Conservation (phyloP, 1,284 basidiomycete genomes). For the Ceratobasidium papillatum region DNA sequence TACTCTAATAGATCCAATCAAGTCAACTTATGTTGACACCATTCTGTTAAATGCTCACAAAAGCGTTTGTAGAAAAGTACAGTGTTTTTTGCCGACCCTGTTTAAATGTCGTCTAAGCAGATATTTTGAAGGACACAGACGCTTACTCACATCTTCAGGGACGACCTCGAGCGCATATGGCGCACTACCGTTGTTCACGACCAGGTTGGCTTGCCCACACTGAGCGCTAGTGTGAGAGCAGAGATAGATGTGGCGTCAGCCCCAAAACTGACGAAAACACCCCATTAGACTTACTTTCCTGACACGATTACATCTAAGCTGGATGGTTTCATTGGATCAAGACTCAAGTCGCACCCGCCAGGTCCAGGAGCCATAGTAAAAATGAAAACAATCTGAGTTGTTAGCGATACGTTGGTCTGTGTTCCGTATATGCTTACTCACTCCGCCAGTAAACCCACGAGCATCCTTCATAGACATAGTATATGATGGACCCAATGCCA, state of each 20-base stretch:
- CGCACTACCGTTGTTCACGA: conserved; percentile 5
- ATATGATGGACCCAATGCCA: conserved; percentile 1
- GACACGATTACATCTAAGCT: not conserved
- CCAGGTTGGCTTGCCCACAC: conserved; percentile 10
- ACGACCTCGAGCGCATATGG: conserved; percentile 32
- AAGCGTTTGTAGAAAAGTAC: conserved; percentile 15
- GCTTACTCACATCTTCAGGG: not conserved
- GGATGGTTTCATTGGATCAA: conserved; percentile 5
- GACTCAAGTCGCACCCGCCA: not conserved
- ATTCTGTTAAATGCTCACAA: not conserved
- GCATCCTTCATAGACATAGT: conserved; percentile 27
- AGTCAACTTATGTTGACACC: not conserved
- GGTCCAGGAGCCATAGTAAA: conserved; percentile 9
- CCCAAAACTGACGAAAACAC: not conserved
- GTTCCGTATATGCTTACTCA: not conserved
- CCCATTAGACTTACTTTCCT: not conserved
- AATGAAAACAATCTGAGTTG: not conserved
- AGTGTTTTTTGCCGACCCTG: conserved; percentile 23
- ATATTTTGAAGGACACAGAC: not conserved
- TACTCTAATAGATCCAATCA: not conserved
- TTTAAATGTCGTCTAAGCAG: not conserved
- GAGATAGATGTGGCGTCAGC: not conserved
- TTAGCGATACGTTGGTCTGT: not conserved
- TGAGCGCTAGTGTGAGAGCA: not conserved
- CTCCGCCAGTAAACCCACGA: conserved; percentile 8